phyloP scores from a whole-genome alignment of 2,329 filamentous ascomycete genomes.

The Drechslerella coelobrocha region DNA sequence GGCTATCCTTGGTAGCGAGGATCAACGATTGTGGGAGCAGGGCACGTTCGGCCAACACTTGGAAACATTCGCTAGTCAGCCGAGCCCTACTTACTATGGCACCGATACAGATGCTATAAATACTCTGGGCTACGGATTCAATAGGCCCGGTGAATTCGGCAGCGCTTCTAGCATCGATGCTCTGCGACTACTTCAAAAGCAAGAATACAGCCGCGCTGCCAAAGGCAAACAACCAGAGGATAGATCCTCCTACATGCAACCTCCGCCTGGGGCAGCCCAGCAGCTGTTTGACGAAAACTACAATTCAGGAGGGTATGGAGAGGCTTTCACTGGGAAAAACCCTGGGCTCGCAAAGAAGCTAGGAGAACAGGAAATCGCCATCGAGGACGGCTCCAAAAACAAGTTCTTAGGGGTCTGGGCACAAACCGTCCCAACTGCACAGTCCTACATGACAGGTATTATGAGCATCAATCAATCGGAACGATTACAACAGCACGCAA shows the following conservation, averaged over 20 bases:
- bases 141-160: neutral
- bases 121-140: neutral
- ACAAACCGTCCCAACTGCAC: neutral
- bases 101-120: neutral
- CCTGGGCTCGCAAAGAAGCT: neutral
- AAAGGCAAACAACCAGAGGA: neutral
- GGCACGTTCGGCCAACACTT: no score
- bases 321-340: neutral
- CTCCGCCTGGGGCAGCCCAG: no score
- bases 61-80: no score
- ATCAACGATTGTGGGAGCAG: no score
- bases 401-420: neutral
- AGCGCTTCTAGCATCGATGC: neutral
- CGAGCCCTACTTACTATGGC: no score
- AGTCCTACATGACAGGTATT: neutral
- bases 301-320: neutral
- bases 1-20: no score
- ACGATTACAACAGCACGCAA: neutral
- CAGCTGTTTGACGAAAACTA: no score
- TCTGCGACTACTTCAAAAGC: neutral
- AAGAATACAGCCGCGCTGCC: neutral
- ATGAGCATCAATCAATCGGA: conserved; percentile 1
- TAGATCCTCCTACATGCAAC: neutral
- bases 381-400: neutral
- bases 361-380: neutral